Evolutionary conservation across 768 basidiomycete species (phyloP).

Genomic region (Collybiopsis luxurians): DNA sequence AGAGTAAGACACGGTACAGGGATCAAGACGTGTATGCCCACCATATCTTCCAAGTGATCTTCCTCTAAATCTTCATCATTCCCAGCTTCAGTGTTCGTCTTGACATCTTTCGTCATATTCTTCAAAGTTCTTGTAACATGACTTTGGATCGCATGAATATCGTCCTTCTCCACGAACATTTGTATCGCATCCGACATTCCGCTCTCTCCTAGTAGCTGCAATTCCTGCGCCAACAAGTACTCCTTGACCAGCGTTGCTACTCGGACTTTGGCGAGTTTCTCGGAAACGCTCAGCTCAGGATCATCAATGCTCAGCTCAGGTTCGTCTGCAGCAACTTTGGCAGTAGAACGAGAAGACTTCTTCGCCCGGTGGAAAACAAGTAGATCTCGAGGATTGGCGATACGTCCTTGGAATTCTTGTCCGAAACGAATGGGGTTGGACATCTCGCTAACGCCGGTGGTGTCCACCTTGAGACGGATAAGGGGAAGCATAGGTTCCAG

Average conservation of each 20-base stretch:
- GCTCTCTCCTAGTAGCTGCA: slow-evolving; percentile 85
- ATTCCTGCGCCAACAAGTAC: slow-evolving; percentile 88
- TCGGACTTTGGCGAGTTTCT: slow-evolving; percentile 77
- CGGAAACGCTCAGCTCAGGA: slow-evolving; percentile 57
- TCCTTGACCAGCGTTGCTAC: slow-evolving; percentile 90
- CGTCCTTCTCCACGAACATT: slow-evolving; percentile 97
- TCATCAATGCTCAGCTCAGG: slow-evolving; percentile 85
- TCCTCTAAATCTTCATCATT: slow-evolving; percentile 44
- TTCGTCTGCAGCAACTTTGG: slow-evolving; percentile 68
- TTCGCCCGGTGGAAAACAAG: slow-evolving; percentile 88
- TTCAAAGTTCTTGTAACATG: slow-evolving; percentile 65
- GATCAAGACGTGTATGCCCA: slow-evolving; percentile 27
- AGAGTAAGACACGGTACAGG: neutral
- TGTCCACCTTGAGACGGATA: slow-evolving; percentile 86
- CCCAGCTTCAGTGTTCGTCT: slow-evolving; percentile 48
- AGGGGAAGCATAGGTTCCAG: slow-evolving; percentile 79
- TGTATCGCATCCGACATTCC: slow-evolving; percentile 95
- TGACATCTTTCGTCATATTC: slow-evolving; percentile 63
- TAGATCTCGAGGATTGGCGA: slow-evolving; percentile 94
- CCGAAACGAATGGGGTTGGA: slow-evolving; percentile 97
- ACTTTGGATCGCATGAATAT: slow-evolving; percentile 84
- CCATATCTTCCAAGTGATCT: slow-evolving; percentile 71
- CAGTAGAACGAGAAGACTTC: slow-evolving; percentile 38
- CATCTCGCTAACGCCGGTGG: slow-evolving; percentile 85
- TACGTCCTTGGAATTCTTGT: slow-evolving; percentile 85